Evolutionary conservation across 2,329 filamentous ascomycete genomes (phyloP).

Genomic region (Parascedosporium putredinis): DNA sequence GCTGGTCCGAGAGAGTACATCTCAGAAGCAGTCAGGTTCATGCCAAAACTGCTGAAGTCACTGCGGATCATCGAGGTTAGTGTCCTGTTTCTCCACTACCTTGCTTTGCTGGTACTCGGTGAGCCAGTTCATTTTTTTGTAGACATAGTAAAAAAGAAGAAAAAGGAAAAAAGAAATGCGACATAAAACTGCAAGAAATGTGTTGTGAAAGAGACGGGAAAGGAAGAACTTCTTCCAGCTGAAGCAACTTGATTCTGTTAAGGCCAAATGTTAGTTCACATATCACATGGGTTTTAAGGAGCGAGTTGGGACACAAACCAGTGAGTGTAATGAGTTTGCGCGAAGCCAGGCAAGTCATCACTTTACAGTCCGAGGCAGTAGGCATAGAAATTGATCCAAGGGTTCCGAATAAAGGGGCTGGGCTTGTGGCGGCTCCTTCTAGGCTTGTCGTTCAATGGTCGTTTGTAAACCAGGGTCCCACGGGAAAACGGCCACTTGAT

Average conservation of each 20-base stretch:
- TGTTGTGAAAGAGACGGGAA: slow-evolving; percentile 10
- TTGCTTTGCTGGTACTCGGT: slow-evolving; percentile 13
- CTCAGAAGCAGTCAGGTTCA: slow-evolving; percentile 35
- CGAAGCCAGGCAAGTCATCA: background rate
- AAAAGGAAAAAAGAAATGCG: slow-evolving; percentile 22
- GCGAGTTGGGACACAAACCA: slow-evolving; percentile 17
- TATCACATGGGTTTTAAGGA: slow-evolving; percentile 11
- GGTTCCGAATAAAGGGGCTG: background rate
- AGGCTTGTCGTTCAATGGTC: too few relatives aligned
- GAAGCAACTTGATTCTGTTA: slow-evolving; percentile 49
- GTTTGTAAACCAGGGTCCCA: too few relatives aligned
- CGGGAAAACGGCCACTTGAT: too few relatives aligned
- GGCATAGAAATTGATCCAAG: background rate
- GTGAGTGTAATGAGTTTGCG: slow-evolving; percentile 7
- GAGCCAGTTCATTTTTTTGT: background rate
- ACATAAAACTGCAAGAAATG: slow-evolving; percentile 18
- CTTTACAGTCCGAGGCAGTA: background rate
- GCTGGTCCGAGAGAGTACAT: slow-evolving; percentile 50
- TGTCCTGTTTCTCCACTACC: slow-evolving; percentile 40
- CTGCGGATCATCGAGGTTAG: slow-evolving; percentile 37
- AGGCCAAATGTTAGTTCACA: slow-evolving; percentile 15
- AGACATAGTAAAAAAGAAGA: slow-evolving; percentile 15
- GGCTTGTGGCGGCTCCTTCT: too few relatives aligned
- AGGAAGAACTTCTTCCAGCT: slow-evolving; percentile 20
- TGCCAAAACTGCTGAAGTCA: slow-evolving; percentile 46